Percentiles rank a stretch among this genome's conserved stretches.
phyloP scores from a whole-genome alignment of 1,139 yeast species.

The Yamadazyma siamensis region DNA sequence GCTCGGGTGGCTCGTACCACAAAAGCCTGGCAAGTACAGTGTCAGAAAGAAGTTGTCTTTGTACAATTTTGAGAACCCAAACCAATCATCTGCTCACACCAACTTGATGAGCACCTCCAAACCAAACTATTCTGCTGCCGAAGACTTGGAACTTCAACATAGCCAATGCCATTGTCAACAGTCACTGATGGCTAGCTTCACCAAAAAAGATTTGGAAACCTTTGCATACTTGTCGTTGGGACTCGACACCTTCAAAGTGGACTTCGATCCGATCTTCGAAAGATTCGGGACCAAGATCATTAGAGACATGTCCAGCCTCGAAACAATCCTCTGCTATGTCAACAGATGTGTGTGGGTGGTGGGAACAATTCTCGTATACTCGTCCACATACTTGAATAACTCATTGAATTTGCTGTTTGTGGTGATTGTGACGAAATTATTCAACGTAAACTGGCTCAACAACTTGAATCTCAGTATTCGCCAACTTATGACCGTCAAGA shows the following conservation, averaged over 20 bases:
- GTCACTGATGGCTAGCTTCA: background rate
- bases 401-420: slow-evolving; percentile 3
- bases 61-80: slow-evolving; percentile 8
- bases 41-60: slow-evolving; percentile 12
- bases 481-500: slow-evolving; percentile 7
- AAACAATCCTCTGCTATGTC: slow-evolving; percentile 8
- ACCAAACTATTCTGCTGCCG: slow-evolving; percentile 5
- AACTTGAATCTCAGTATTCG: slow-evolving; percentile 5
- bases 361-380: slow-evolving; percentile 10
- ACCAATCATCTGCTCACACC: slow-evolving; percentile 1
- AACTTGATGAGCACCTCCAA: slow-evolving; percentile 4
- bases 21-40: slow-evolving; percentile 3
- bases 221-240: slow-evolving; percentile 12
- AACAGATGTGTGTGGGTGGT: slow-evolving; percentile 10
- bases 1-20: slow-evolving; percentile 12
- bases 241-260: slow-evolving; percentile 10
- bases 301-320: slow-evolving; percentile 8
- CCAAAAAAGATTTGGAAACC: slow-evolving; percentile 11
- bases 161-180: background rate
- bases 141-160: slow-evolving; percentile 6
- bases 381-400: slow-evolving; percentile 7
- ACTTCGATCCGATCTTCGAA: slow-evolving; percentile 17
- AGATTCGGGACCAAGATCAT: slow-evolving; percentile 9
- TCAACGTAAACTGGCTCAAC: slow-evolving; percentile 14
- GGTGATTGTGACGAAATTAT: slow-evolving; percentile 13